phyloP scores from a whole-genome alignment of 176 grass and related monocot genomes.

The Chrysopogon serrulatus region DNA sequence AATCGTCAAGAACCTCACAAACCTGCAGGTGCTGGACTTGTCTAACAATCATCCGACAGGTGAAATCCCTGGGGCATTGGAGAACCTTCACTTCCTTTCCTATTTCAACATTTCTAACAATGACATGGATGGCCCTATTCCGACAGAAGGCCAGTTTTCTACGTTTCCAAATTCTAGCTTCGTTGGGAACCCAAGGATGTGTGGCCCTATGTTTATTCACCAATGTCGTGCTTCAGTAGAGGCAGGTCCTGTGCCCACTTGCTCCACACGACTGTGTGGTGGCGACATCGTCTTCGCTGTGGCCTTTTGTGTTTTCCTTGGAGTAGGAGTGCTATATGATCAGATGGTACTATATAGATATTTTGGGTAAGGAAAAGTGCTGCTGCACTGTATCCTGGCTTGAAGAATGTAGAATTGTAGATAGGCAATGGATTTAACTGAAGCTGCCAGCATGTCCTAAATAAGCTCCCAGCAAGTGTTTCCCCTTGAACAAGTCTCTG shows the following conservation, averaged over 20 bases:
- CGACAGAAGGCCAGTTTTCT: slow-evolving; percentile 26
- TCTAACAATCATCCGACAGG: slow-evolving; percentile 39
- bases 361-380: neutral
- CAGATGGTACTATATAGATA: slow-evolving; percentile 10
- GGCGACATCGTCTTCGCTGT: neutral
- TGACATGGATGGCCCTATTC: slow-evolving; percentile 36
- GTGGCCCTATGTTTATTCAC: neutral
- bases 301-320: neutral
- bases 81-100: slow-evolving; percentile 43
- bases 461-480: neutral
- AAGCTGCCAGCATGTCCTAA: neutral
- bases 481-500: neutral
- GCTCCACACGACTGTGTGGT: neutral
- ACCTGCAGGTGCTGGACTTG: slow-evolving; percentile 27
- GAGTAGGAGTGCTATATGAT: neutral
- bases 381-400: neutral
- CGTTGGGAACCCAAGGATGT: slow-evolving; percentile 15
- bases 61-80: slow-evolving; percentile 13
- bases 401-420: too few relatives aligned
- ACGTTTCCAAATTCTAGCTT: slow-evolving; percentile 31
- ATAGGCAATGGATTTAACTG: neutral
- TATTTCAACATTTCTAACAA: slow-evolving; percentile 37
- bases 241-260: too few relatives aligned
- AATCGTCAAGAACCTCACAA: slow-evolving; percentile 5
- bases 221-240: neutral